Conservation (phyloP, 2,329 filamentous ascomycete genomes). For the Aplosporella prunicola region DNA sequence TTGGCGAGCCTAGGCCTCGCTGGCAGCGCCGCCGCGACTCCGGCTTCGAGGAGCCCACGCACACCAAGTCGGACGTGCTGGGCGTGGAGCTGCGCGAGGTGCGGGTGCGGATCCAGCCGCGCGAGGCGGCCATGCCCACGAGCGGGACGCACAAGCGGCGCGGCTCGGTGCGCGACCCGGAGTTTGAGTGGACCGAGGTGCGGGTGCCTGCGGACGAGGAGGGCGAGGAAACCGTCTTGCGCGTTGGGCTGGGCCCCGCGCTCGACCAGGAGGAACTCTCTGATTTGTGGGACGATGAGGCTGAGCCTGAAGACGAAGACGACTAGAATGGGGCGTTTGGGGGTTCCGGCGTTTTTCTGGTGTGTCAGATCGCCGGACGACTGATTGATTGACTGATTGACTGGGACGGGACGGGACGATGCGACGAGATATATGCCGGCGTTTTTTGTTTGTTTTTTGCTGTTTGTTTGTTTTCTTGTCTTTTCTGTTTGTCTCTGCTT, state of each 20-base stretch:
- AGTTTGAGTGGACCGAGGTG: slow-evolving; percentile 4
- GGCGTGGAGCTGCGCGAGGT: slow-evolving; percentile 8
- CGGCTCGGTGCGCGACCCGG: not conserved
- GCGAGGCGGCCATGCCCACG: not conserved
- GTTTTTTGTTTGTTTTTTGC: too few species aligned
- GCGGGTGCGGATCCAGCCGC: slow-evolving; percentile 1
- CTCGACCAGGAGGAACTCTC: slow-evolving; percentile 9
- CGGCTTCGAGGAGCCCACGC: slow-evolving; percentile 9
- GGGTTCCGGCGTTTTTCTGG: too few species aligned
- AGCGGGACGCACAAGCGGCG: not conserved
- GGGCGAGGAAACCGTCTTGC: slow-evolving; percentile 4
- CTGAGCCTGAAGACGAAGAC: slow-evolving; percentile 1
- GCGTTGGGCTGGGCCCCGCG: slow-evolving; percentile 5
- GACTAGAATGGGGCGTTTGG: slow-evolving; percentile 5
- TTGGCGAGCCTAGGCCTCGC: slow-evolving; percentile 4
- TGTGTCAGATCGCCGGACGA: too few species aligned
- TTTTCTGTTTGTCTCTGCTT: too few species aligned
- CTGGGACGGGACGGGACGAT: too few species aligned
- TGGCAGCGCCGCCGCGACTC: slow-evolving; percentile 1
- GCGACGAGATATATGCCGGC: too few species aligned
- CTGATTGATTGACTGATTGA: too few species aligned
- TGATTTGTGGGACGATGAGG: slow-evolving; percentile 9
- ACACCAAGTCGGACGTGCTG: slow-evolving; percentile 9
- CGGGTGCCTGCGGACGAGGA: not conserved
- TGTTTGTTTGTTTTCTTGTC: too few species aligned